Evolutionary conservation across 1,139 yeast genomes (phyloP), one percentile per base, ranked within the genome.

Genomic region (Protomyces gravidus): DNA sequence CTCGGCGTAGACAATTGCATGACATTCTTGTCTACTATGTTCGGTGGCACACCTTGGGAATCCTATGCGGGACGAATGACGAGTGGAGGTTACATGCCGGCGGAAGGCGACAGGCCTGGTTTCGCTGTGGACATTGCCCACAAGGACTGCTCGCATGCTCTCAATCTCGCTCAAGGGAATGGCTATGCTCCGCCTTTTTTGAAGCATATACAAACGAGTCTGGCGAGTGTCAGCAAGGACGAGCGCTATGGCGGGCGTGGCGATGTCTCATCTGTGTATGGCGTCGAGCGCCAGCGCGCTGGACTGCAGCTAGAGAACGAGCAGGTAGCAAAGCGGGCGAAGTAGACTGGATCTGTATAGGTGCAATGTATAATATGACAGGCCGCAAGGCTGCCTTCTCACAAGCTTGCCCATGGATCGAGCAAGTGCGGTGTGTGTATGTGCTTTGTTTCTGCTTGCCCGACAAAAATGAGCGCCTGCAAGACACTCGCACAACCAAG

Each of bases 201-300:
- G 45, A 9, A 23, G 4, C 56, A 51, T 45, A 49, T 51, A 5
- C 49, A 51, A 32, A 7, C 27, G 27, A 51, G 56, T 32, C 50
- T 51, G 9, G 50, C 42, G 17, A 5, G 53, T 19, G 63, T 62
- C 23, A 68, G 67, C 26, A 59, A 62, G 45, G 65, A 64, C 15
- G 59, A 62, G 48, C 63, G 63, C 25, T 69, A 66, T 15, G 65
- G 61, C 25, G 63, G 65, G 9, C 56, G 56, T 55, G 62, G 69
- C 30, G 72, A 69, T 53, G 66, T 67, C 17, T 63, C 70, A 1
- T 64, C 70, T 2, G 67, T 68, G n/a, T 69, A 69, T 58, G 72
- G 72, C 23, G 59, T 65, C n/a, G 62, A 66, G 36, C 66, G 72
- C 23, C 58, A 62, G 50, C 58, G 62, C 28, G 70, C 72, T 15